Percentiles rank a stretch among this genome's conserved stretches.
These are phyloP conservation scores for Ceratocystis variospora DNA, from an alignment of 2,329 filamentous ascomycete genomes.

Conservation along the genomic window DNA sequence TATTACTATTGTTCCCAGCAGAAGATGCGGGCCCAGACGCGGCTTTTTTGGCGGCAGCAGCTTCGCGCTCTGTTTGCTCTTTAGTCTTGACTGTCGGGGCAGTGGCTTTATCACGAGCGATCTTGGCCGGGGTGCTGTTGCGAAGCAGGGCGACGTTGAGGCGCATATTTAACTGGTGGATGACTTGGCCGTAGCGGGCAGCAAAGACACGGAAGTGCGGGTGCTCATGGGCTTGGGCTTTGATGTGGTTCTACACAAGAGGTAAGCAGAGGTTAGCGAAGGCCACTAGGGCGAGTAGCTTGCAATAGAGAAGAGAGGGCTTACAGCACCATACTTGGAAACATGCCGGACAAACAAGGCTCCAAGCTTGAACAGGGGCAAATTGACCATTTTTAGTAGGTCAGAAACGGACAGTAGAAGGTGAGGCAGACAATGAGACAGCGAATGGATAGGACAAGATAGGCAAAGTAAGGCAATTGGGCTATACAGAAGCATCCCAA, in stretches of 20 bases:
- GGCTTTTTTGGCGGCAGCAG: conserved; percentile 20
- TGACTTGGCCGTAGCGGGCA: conserved; percentile 46
- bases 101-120: conserved; percentile 48
- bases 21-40: background rate
- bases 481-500: background rate
- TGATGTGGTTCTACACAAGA: conserved; percentile 46
- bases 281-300: background rate
- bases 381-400: conserved; percentile 40
- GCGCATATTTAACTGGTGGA: conserved; percentile 55
- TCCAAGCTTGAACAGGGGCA: conserved; percentile 54
- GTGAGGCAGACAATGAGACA: background rate
- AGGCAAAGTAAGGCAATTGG: background rate
- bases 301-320: conserved; percentile 22
- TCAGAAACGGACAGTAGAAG: background rate
- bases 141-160: conserved; percentile 45
- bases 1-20: background rate
- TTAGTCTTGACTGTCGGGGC: conserved; percentile 52
- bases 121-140: conserved; percentile 42
- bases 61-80: conserved; percentile 44
- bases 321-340: conserved; percentile 56
- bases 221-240: conserved; percentile 51
- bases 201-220: conserved; percentile 46
- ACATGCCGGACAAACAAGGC: conserved; percentile 50
- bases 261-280: background rate
- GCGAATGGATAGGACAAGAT: background rate